Evolutionary conservation across 2,329 filamentous ascomycete genomes (phyloP).

Genomic region (Albifimbria verrucaria): DNA sequence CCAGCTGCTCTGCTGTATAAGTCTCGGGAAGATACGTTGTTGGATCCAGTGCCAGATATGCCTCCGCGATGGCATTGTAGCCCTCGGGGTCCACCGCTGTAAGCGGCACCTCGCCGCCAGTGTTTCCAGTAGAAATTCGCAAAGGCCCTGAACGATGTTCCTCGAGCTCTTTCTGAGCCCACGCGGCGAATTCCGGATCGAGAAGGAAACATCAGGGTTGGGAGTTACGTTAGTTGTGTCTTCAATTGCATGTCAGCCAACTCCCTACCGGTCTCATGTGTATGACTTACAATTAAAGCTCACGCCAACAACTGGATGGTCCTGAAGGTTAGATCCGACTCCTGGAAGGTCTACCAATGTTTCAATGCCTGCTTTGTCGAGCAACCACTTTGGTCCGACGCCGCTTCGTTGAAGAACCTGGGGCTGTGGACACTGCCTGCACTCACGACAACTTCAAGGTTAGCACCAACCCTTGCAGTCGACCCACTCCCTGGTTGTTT

Average conservation of each 20-base stretch:
- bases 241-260: background rate
- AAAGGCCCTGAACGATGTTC: conserved; percentile 17
- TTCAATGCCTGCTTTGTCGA: background rate
- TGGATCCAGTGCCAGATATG: conserved; percentile 8
- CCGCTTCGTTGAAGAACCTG: conserved; percentile 1
- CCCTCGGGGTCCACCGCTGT: conserved; percentile 10
- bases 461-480: background rate
- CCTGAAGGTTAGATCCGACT: conserved; percentile 1
- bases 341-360: background rate
- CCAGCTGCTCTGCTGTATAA: conserved; percentile 11
- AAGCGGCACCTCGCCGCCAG: conserved; percentile 10
- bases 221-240: conserved; percentile 1
- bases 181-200: conserved; percentile 1
- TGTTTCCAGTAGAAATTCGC: conserved; percentile 19
- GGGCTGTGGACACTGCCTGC: background rate
- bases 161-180: conserved; percentile 12
- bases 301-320: background rate
- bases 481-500: background rate
- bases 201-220: background rate
- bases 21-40: conserved; percentile 7
- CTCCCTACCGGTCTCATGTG: background rate
- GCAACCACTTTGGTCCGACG: background rate
- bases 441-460: background rate
- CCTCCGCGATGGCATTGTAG: conserved; percentile 8
- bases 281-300: background rate